Evolutionary conservation across 192 early-diverging fungal species (phyloP).

Genomic region (Gamsiella multidivaricata): DNA sequence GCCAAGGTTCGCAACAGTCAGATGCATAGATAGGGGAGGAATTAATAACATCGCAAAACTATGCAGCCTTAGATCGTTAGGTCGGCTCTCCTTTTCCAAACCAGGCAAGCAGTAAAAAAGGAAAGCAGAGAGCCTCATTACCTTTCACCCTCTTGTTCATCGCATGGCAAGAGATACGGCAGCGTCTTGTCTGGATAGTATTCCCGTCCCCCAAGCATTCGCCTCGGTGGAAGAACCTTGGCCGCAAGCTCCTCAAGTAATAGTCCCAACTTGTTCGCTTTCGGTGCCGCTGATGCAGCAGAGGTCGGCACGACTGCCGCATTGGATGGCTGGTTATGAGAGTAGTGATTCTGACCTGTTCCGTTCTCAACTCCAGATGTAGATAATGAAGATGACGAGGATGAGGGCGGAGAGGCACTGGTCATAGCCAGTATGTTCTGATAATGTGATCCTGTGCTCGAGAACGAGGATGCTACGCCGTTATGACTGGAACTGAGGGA

Average conservation of each 20-base stretch:
- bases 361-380: neutral
- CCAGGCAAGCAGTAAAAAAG: neutral
- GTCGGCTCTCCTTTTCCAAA: slow-evolving; percentile 3
- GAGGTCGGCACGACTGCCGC: neutral
- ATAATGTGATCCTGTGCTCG: slow-evolving; percentile 36
- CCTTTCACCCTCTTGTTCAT: slow-evolving; percentile 51
- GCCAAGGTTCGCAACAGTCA: slow-evolving; percentile 10
- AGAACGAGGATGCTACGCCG: slow-evolving; percentile 29
- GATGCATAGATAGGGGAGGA: slow-evolving; percentile 36
- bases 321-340: slow-evolving; percentile 1
- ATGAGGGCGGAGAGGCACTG: slow-evolving; percentile 28
- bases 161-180: slow-evolving; percentile 50
- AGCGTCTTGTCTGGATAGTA: slow-evolving; percentile 48
- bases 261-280: slow-evolving; percentile 3
- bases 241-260: slow-evolving; percentile 33
- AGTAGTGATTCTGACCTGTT: neutral
- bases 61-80: too few relatives aligned
- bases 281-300: neutral
- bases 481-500: slow-evolving; percentile 29
- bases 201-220: slow-evolving; percentile 37
- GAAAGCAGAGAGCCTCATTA: slow-evolving; percentile 3
- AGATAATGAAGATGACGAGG: slow-evolving; percentile 30
- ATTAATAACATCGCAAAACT: too few relatives aligned
- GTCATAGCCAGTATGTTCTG: slow-evolving; percentile 40
- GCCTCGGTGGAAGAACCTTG: slow-evolving; percentile 37